Percentiles rank a stretch among this genome's conserved stretches.
Conservation (phyloP, 2,329 filamentous ascomycete genomes). For the Chlorencoelia australis region DNA sequence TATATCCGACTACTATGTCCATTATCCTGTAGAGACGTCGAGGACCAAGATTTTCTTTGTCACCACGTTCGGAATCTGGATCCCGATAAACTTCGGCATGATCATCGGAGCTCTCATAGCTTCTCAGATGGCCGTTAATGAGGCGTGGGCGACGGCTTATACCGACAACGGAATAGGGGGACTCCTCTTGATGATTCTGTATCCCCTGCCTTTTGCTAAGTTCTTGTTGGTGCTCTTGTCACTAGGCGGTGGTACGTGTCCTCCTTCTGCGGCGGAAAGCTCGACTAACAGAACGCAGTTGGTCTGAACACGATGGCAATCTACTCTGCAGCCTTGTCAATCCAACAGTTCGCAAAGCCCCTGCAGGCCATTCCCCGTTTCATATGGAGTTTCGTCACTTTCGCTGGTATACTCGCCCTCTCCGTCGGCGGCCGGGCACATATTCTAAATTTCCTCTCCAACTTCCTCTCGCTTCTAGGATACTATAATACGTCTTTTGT, state of each 20-base stretch:
- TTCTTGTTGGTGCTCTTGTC: conserved; percentile 47
- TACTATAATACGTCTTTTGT: conserved; percentile 49
- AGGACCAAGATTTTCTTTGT: conserved; percentile 14
- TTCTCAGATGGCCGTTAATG: conserved; percentile 9
- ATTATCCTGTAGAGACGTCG: conserved; percentile 20
- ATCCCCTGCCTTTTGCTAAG: conserved; percentile 33
- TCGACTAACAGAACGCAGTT: too few relatives aligned
- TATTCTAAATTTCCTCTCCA: conserved; percentile 28
- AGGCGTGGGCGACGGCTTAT: conserved; percentile 8
- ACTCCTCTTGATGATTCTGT: conserved; percentile 10
- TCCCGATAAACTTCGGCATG: conserved; percentile 10
- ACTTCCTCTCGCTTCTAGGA: conserved; percentile 46
- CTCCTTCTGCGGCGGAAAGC: too few relatives aligned
- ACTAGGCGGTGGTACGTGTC: too few relatives aligned
- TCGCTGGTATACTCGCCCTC: conserved; percentile 2
- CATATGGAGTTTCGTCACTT: conserved; percentile 30
- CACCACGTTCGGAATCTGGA: conserved; percentile 9
- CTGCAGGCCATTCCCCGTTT: conserved; percentile 48
- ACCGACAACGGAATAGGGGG: too few relatives aligned
- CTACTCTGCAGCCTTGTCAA: conserved; percentile 53
- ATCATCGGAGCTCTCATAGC: conserved; percentile 13
- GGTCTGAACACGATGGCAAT: conserved; percentile 57
- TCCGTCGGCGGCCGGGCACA: conserved; percentile 12
- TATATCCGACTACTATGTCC: conserved; percentile 22
- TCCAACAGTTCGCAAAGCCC: conserved; percentile 53